Evolutionary conservation across 2,329 filamentous ascomycete species (phyloP).

Genomic region (Coleophoma eucalyptorum): DNA sequence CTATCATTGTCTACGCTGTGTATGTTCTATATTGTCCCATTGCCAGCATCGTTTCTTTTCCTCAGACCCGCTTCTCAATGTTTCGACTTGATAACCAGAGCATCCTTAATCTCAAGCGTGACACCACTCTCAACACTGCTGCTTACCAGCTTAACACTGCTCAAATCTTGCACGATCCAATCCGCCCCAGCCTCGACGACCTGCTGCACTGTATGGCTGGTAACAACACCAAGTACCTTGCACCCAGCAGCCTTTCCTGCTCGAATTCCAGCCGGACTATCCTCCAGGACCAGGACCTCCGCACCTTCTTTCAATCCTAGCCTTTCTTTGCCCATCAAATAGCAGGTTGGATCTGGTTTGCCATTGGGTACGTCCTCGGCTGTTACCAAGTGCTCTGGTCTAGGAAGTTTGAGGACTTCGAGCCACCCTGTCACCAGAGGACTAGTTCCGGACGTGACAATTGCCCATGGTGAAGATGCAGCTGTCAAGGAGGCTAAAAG

Average conservation of each 20-base stretch:
- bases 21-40: neutral
- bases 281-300: conserved; percentile 61
- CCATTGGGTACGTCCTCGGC: conserved; percentile 73
- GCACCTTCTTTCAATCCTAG: conserved; percentile 40
- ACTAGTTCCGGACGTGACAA: conserved; percentile 72
- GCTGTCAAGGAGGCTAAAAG: conserved; percentile 51
- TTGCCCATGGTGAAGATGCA: conserved; percentile 60
- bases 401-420: conserved; percentile 58
- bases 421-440: conserved; percentile 72
- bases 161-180: conserved; percentile 65
- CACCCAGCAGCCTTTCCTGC: conserved; percentile 70
- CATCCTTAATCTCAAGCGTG: conserved; percentile 24
- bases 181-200: conserved; percentile 61
- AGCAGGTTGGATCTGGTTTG: conserved; percentile 76
- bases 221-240: conserved; percentile 62
- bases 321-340: conserved; percentile 61
- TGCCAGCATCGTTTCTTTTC: no score
- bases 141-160: conserved; percentile 51
- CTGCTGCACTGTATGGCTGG: conserved; percentile 59
- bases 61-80: no score
- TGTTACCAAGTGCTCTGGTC: conserved; percentile 64
- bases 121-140: conserved; percentile 32
- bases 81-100: conserved; percentile 1
- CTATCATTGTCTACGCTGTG: neutral
- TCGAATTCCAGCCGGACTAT: conserved; percentile 64